Base-by-base conservation (phyloP, 176 grass and related monocot species). In the Triticum turgidum region DNA sequence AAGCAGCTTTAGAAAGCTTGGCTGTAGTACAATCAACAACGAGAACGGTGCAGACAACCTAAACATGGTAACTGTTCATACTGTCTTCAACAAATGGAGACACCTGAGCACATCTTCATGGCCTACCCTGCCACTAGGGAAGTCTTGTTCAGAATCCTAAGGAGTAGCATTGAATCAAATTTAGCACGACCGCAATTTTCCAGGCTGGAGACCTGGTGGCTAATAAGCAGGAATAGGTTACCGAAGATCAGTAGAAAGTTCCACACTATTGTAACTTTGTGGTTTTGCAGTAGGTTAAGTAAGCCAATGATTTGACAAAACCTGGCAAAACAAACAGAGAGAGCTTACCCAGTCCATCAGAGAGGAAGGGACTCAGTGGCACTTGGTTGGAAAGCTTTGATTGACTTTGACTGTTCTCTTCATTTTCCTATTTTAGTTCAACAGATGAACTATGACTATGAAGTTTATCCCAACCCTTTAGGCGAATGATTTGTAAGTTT, bases 1-100 rank as follows among this genome's bases (percentile, higher is more conserved):
- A 47, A 74, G n/a, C n/a, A 47, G 73, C 44, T 52, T 76, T 76
- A 51, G 13, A 76, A 76, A 74, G 42, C 3, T 74, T 49, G 71
- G 71, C 12, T 7, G 13, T 22, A 25, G 22, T 22, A 45, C 12
- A 74, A 74, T 74, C 71, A 74, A 49, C 67, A 70, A 70, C 12
- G 11, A 74, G 39, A 73, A 73, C 5, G 39, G 11, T 22, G 22
- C 71, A 74, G 22, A 47, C 12, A 22, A 29, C 71, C 71, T 74
- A 74, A 74, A 49, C 41, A 49, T 74, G 41, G 42, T 41, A 74
- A 47, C 71, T 74, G 41, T 47, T 42, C 12, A 74, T 74, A 29
- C 42, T 17, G 6, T 29, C 12, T 47, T 74, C 22, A 45, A 73
- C 21, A 73, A 45, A 73, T 73, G 39, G 21, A 45, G 70, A 73